Evolutionary conservation across 2,329 filamentous ascomycete genomes (phyloP).

Genomic region (Sporothrix luriei): DNA sequence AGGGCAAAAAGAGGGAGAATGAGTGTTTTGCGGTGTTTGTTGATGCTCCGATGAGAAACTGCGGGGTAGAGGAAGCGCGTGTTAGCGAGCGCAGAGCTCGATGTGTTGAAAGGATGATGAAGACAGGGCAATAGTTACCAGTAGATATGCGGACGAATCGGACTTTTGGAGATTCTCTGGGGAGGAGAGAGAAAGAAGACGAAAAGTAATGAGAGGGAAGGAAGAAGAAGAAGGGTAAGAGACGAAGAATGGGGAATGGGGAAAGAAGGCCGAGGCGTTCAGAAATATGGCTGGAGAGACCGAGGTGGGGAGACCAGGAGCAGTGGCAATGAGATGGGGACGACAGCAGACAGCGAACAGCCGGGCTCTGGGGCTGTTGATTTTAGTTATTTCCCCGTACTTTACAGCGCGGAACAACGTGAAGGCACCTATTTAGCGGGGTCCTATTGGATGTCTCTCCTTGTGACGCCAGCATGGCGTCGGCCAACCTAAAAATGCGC

Average conservation of each 20-base stretch:
- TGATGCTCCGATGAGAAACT: constrained; percentile 25
- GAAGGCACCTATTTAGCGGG: too few relatives aligned
- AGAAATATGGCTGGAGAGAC: constrained; percentile 18
- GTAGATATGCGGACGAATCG: constrained; percentile 1
- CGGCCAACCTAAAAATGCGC: constrained; percentile 19
- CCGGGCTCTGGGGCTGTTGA: constrained; percentile 8
- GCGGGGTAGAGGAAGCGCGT: constrained; percentile 34
- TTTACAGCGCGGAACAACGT: constrained; percentile 17
- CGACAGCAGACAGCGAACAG: background rate
- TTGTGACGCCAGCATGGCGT: constrained; percentile 21
- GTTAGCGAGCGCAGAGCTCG: constrained; percentile 12
- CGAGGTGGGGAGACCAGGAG: constrained; percentile 12
- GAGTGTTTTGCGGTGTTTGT: constrained; percentile 20
- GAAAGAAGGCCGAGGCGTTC: constrained; percentile 25
- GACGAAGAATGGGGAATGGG: background rate
- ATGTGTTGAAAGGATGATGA: background rate
- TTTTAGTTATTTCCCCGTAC: constrained; percentile 14
- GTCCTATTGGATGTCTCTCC: constrained; percentile 22
- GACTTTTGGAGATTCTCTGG: constrained; percentile 5
- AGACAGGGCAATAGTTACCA: constrained; percentile 7
- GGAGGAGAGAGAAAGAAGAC: constrained; percentile 17
- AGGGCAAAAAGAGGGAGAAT: constrained; percentile 24
- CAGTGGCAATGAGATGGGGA: background rate
- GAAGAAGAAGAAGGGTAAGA: background rate
- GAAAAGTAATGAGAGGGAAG: background rate